phyloP scores from a whole-genome alignment of 345 rosid genomes.

The Euphorbia tirucalli region DNA sequence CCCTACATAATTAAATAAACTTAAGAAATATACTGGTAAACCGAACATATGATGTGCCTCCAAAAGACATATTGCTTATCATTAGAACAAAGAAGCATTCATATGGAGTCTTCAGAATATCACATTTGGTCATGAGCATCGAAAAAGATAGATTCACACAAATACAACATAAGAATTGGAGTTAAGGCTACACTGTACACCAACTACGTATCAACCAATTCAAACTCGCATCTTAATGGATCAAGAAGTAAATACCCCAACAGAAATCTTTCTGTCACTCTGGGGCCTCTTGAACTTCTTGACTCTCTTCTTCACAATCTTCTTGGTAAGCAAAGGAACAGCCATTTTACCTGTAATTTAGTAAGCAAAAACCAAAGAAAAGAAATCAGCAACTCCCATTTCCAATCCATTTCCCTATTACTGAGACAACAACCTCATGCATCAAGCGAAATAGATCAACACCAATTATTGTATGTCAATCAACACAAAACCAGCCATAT shows the following conservation, averaged over 20 bases:
- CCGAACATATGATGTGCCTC: no score
- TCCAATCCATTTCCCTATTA: background rate
- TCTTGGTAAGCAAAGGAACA: conserved; percentile 55
- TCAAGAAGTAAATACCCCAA: conserved; percentile 33
- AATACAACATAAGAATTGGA: no score
- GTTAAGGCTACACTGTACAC: no score
- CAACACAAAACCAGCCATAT: background rate
- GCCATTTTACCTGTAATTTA: conserved; percentile 44
- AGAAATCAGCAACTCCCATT: background rate
- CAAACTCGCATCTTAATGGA: no score
- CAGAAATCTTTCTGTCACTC: conserved; percentile 55
- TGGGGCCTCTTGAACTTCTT: conserved; percentile 70
- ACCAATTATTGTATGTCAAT: background rate
- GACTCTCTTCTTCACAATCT: conserved; percentile 65
- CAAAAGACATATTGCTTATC: no score
- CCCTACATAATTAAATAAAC: no score
- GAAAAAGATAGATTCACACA: no score
- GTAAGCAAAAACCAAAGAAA: background rate
- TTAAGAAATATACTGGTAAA: no score
- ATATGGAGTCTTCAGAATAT: no score
- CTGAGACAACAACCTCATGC: background rate
- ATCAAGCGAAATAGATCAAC: background rate
- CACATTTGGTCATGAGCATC: no score
- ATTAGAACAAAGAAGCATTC: no score
- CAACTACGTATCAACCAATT: no score